Evolutionary conservation across 2,329 filamentous ascomycete species (phyloP), one percentile per base, ranked within the genome.

Genomic region (Hymenoscyphus salicellus): DNA sequence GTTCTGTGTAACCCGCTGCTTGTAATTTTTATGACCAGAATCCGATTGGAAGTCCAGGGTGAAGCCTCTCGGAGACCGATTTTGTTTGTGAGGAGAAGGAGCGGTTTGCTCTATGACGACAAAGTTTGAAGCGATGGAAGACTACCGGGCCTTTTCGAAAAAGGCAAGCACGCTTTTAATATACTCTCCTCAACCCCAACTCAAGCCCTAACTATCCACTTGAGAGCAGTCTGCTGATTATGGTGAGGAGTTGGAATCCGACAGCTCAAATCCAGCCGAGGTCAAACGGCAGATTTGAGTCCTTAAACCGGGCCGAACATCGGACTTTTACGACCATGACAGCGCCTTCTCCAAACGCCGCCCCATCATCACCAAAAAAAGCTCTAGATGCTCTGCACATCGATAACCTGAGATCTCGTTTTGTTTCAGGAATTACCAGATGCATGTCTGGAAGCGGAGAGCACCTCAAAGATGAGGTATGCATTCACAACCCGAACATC

Each of bases 391-490:
- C 23, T 41, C 26, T 52, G 16, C 20, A 41, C 58, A 55, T 30
- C 36, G 36, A 28, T 52, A 32, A 38, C 30, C 30, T 61, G 8
- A 55, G 38, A 32, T 20, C 30, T 38, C 60, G 43, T 3, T 17
- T 62, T 46, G 32, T 28, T 30, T 55, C 11, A 16, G 55, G 62
- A 49, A 64, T 38, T 49, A 60, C 49, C 66, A 70, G 66, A 69
- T 87, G 85, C 78, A 89, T 89, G 86, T 87, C 86, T 79, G 79
- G 81, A 75, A 81, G 81, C 72, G 82, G 85, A 71, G 81, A 84
- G 76, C 84, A 85, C 77, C 83, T 90, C 73, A 88, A 88, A 78
- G 85, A 90, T 88, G 87, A 90, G 82, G 85, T 87, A 78, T 61
- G 73, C 32, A 28, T 55, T 58, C 17, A 23, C 41, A 20, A 30